Percentiles rank a stretch among this genome's conserved stretches.
phyloP scores from a whole-genome alignment of 2,329 filamentous ascomycete species.

The Ciborinia camelliae region DNA sequence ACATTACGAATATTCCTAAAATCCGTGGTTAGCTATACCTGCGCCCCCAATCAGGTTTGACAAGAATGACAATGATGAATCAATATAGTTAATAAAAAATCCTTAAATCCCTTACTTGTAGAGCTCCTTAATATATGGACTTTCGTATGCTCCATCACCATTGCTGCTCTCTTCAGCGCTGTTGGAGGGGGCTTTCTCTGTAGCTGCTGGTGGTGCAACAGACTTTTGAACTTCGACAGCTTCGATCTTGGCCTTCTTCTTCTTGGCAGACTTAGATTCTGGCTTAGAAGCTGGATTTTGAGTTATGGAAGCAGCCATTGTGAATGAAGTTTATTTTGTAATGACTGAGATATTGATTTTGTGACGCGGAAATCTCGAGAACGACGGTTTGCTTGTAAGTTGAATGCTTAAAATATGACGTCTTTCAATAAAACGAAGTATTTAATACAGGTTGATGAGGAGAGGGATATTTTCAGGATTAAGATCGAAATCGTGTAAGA shows the following conservation, averaged over 20 bases:
- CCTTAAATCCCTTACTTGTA: slow-evolving; percentile 65
- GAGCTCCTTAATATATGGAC: slow-evolving; percentile 79
- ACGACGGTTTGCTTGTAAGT: neutral
- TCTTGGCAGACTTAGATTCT: slow-evolving; percentile 64
- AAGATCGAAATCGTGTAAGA: neutral
- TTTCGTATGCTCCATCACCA: slow-evolving; percentile 62
- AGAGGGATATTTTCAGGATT: neutral
- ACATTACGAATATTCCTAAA: slow-evolving; percentile 82
- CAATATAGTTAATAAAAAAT: slow-evolving; percentile 9
- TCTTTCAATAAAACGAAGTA: neutral
- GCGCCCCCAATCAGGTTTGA: neutral
- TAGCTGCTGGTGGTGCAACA: slow-evolving; percentile 48
- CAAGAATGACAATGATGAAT: neutral
- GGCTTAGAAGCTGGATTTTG: slow-evolving; percentile 60
- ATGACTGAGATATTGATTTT: slow-evolving; percentile 47
- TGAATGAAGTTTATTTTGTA: slow-evolving; percentile 23
- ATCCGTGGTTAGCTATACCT: slow-evolving; percentile 16
- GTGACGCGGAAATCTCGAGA: slow-evolving; percentile 13
- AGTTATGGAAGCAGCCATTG: slow-evolving; percentile 62
- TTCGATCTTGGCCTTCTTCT: slow-evolving; percentile 61
- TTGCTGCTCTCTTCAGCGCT: slow-evolving; percentile 42
- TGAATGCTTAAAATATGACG: neutral
- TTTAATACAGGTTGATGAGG: neutral
- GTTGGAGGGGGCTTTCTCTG: slow-evolving; percentile 49
- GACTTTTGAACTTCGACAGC: slow-evolving; percentile 47